Base-by-base conservation (phyloP, 108 stramenopile genomes). In the Nannochloropsis gaditana region DNA sequence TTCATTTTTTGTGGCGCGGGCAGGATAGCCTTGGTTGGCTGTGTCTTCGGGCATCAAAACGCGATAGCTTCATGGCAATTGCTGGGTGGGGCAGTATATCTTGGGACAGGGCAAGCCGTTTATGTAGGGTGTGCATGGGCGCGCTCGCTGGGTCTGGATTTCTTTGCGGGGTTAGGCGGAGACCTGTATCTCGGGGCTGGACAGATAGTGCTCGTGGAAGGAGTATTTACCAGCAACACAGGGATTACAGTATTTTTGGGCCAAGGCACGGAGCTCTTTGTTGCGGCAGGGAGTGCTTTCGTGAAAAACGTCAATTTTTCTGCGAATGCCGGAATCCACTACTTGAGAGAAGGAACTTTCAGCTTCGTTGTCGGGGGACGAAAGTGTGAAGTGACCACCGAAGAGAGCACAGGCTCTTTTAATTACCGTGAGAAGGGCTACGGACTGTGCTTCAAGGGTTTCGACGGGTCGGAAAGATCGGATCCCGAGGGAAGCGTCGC, bases 81-180 rank as follows among this genome's bases (percentile, higher is more conserved):
- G 15, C n/a, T 73, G 59, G 59, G 59, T n/a, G 59, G 59, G n/a
- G 59, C 59, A 15, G 8, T 73, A 15, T 73, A 73, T 8, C 59
- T 73, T 3, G 59, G 59, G n/a, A 73, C 59, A 6, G 59, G 59
- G 4, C 59, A 73, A 73, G 59, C 59, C 59, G 59, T 73, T 15
- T 15, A n/a, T 3, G 59, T 73, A 15, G 59, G 59, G 4, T 73
- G 59, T 73, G 59, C n/a, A 6, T 73, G 15, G 19, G n/a, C 59
- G 8, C 15, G 59, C 19, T 73, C 59, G 2, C n/a, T 73, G 59
- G 59, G 59, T n/a, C 59, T 73, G 15, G 59, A 73, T 73, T 73
- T n/a, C 19, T 73, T 73, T n/a, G n/a, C 59, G n/a, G 59, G 59
- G 59, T n/a, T 73, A n/a, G 59, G 59, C 6, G 59, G 59, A 73